Evolutionary conservation across 108 stramenopile genomes (phyloP), one percentile per base, ranked within the genome.

Genomic region (Aurantiochytrium sp.): DNA sequence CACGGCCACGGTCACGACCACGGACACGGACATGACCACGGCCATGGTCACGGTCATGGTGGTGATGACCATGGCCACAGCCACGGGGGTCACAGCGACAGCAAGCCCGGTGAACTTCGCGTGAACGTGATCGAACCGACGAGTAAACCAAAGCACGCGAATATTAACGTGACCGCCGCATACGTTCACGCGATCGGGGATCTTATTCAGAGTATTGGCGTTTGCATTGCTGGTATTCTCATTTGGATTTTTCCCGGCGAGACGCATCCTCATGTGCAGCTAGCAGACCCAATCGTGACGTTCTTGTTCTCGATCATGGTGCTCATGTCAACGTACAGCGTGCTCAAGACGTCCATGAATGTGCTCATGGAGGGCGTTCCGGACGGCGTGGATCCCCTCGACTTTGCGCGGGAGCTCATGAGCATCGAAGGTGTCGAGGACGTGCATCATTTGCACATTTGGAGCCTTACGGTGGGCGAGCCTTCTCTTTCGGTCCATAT

Each of bases 101-200:
- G 43, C 25, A 28, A 90, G 29, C 73, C 35, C 55, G 89, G 89
- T 47, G 88, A 94, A 69, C 89, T 72, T 19, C 94, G 93, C 42
- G 88, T 43, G 14, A 76, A 90, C 64, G 72, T 25, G 28, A 25
- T 83, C 64, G 87, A 69, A 58, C 44, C 88, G 10, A 69, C 18
- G 3, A 23, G 14, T 0, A 18, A 1, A 12, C 64, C 64, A 42
- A 69, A 69, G 42, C 6, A 5, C 23, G 10, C 14, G 21, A 96
- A 97, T 90, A 91, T 98, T 58, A 97, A 97, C 89, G 90, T 97
- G 89, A 92, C 94, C 43, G 98, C 98, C 51, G 98, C 98, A 5
- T 96, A 96, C 91, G 90, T 98, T 59, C 98, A 99, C 89, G 98
- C 96, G 4, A 59, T 98, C 73, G 97, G 95, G 10, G 98, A 99